These are phyloP conservation scores for Talaromyces atroroseus DNA, from an alignment of 2,329 filamentous ascomycete species.

Conservation along the genomic window DNA sequence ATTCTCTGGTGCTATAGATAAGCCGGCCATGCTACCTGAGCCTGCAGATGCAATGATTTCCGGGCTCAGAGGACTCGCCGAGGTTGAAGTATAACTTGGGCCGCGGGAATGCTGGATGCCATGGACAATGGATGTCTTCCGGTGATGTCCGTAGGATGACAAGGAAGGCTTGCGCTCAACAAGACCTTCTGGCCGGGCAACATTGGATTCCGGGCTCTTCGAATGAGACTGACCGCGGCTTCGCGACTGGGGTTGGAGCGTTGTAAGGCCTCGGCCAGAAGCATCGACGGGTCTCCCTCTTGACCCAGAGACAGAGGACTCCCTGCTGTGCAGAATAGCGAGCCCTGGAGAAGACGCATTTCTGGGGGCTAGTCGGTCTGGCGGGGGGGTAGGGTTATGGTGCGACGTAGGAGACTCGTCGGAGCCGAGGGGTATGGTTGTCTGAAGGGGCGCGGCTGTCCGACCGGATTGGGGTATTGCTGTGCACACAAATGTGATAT, in stretches of 20 bases:
- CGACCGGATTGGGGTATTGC: constrained; percentile 27
- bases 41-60: constrained; percentile 72
- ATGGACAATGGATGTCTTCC: constrained; percentile 95
- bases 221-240: constrained; percentile 38
- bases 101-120: constrained; percentile 86
- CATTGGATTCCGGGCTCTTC: constrained; percentile 36
- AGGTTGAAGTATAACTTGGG: constrained; percentile 65
- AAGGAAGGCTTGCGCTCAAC: constrained; percentile 37
- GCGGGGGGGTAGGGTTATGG: constrained; percentile 32
- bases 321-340: constrained; percentile 38
- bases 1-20: constrained; percentile 23
- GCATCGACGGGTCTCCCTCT: constrained; percentile 38
- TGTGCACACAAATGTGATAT: not conserved
- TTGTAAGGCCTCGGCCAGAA: constrained; percentile 29
- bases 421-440: constrained; percentile 37
- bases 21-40: constrained; percentile 37
- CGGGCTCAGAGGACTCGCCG: constrained; percentile 75
- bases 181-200: constrained; percentile 29
- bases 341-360: constrained; percentile 33
- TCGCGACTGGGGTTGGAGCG: constrained; percentile 30
- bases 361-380: constrained; percentile 34
- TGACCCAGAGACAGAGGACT: constrained; percentile 33
- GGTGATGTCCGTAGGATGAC: constrained; percentile 76
- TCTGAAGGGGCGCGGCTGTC: constrained; percentile 33
- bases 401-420: constrained; percentile 36